These are phyloP conservation scores for Xylariales sp. DNA, from an alignment of 2,329 filamentous ascomycete genomes.

Conservation along the genomic window DNA sequence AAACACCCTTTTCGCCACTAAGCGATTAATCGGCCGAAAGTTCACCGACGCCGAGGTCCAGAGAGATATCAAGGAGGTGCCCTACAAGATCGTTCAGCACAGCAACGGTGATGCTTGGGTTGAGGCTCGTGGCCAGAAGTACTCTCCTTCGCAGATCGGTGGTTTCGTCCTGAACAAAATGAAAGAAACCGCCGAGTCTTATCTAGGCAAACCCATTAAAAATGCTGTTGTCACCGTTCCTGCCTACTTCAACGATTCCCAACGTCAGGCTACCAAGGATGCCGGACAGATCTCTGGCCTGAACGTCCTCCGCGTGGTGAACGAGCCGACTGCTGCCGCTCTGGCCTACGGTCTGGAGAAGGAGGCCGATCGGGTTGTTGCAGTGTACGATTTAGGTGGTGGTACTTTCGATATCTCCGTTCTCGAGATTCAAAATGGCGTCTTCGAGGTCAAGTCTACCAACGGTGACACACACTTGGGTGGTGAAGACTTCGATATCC, in stretches of 20 bases:
- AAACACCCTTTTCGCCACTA: conserved; percentile 98
- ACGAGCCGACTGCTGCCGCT: conserved; percentile 96
- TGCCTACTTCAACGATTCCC: conserved; percentile 98
- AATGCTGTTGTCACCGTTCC: conserved; percentile 97
- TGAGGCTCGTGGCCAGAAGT: conserved; percentile 90
- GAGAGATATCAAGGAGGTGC: conserved; percentile 96
- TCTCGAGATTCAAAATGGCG: conserved; percentile 95
- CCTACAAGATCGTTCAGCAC: conserved; percentile 99
- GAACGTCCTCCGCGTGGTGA: conserved; percentile 96
- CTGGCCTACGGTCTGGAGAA: conserved; percentile 97
- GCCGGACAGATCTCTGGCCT: conserved; percentile 95
- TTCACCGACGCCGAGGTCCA: conserved; percentile 94
- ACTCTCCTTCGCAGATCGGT: conserved; percentile 98
- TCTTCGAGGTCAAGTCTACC: conserved; percentile 99
- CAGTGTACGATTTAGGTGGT: conserved; percentile 97
- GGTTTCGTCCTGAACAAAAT: conserved; percentile 97
- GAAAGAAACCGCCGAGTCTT: conserved; percentile 98
- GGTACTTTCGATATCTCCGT: conserved; percentile 99
- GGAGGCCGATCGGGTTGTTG: conserved; percentile 87
- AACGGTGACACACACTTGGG: conserved; percentile 98
- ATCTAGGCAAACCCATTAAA: conserved; percentile 89
- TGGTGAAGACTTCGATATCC: conserved; percentile 98
- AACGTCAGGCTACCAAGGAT: conserved; percentile 98
- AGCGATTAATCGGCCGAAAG: conserved; percentile 98
- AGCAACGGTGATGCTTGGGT: conserved; percentile 97